Conservation (phyloP, 371 early-diverging fungal genomes). For the Apophysomyces elegans region DNA sequence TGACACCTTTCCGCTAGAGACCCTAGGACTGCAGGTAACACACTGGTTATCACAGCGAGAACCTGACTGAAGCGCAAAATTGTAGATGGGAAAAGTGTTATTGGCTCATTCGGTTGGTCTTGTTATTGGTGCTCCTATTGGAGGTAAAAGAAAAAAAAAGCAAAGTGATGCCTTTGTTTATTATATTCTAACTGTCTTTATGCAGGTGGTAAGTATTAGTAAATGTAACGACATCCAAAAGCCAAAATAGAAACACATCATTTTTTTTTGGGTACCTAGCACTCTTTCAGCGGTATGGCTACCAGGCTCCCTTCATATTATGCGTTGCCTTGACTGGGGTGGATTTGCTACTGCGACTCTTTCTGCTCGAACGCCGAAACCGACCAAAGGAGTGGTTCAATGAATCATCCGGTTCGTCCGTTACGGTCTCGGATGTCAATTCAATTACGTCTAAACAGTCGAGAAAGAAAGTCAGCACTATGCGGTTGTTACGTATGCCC, state of each 20-base stretch:
- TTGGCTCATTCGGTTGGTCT: constrained; percentile 59
- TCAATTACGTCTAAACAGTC: not conserved
- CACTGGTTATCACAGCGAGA: too few species aligned
- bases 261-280: constrained; percentile 13
- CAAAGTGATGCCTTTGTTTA: not conserved
- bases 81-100: constrained; percentile 59
- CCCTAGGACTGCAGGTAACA: constrained; percentile 51
- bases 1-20: constrained; percentile 52
- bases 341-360: constrained; percentile 45
- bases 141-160: not conserved
- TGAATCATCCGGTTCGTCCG: not conserved
- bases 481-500: constrained; percentile 20
- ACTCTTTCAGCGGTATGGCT: constrained; percentile 59
- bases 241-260: not conserved
- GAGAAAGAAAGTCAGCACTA: constrained; percentile 14
- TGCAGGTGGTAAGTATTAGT: not conserved
- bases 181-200: not conserved
- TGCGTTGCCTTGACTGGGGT: constrained; percentile 57
- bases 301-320: constrained; percentile 67
- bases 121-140: constrained; percentile 44
- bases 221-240: not conserved
- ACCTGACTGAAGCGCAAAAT: not conserved
- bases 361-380: constrained; percentile 46
- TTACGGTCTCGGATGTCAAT: not conserved
- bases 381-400: constrained; percentile 23